Percentiles rank a stretch among this genome's conserved stretches.
These are phyloP conservation scores for Brassica rapa DNA, from an alignment of 345 rosid species.

Conservation along the genomic window DNA sequence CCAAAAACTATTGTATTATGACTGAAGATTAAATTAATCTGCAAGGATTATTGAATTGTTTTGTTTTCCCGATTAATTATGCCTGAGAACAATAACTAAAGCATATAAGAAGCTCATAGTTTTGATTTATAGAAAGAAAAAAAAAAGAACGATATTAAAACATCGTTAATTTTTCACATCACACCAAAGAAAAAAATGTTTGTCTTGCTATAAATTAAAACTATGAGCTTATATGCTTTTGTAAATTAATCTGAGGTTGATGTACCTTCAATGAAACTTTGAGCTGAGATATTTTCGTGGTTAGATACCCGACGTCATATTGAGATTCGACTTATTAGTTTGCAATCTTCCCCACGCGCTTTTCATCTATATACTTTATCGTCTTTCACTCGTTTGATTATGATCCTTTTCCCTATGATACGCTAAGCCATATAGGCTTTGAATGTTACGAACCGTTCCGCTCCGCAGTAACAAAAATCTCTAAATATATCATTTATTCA, in stretches of 20 bases:
- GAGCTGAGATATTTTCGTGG: constrained; percentile 9
- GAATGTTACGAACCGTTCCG: no score
- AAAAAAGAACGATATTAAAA: neutral
- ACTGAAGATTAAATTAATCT: constrained; percentile 13
- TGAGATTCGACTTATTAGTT: no score
- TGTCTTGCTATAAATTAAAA: neutral
- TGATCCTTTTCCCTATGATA: no score
- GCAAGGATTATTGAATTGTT: constrained; percentile 21
- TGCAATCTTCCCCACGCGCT: no score
- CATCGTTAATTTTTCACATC: neutral
- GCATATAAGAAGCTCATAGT: neutral
- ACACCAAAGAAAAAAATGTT: neutral
- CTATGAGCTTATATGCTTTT: neutral
- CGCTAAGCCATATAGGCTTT: no score
- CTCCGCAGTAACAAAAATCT: no score
- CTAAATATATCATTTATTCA: no score
- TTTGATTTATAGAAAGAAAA: neutral
- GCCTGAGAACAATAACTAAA: neutral
- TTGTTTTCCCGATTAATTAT: constrained; percentile 29
- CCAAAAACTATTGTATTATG: constrained; percentile 18
- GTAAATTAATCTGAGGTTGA: neutral
- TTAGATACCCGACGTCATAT: constrained; percentile 21
- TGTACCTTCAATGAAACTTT: neutral
- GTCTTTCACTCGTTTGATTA: no score
- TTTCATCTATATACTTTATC: no score